Conservation (phyloP, 2,329 filamentous ascomycete species). For the Tolypocladium album region DNA sequence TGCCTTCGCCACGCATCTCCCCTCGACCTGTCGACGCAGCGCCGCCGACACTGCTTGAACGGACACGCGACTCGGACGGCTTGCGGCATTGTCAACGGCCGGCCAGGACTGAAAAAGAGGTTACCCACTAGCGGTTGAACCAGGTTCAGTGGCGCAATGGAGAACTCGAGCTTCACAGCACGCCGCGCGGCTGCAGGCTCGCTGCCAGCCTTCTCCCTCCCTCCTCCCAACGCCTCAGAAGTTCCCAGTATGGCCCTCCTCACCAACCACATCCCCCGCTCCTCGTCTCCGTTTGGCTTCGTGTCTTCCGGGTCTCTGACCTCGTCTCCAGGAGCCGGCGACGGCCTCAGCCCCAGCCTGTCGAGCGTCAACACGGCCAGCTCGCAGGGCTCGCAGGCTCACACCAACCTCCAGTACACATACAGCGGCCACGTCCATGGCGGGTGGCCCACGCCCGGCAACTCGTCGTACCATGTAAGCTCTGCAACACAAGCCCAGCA, state of each 20-base stretch:
- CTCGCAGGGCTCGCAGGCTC: slow-evolving; percentile 45
- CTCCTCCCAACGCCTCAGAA: slow-evolving; percentile 21
- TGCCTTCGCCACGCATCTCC: neutral
- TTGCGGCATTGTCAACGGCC: neutral
- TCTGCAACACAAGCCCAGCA: slow-evolving; percentile 24
- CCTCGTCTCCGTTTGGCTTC: slow-evolving; percentile 15
- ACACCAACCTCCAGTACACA: slow-evolving; percentile 32
- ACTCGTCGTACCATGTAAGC: slow-evolving; percentile 40
- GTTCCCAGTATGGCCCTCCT: slow-evolving; percentile 21
- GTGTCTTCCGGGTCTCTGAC: slow-evolving; percentile 19
- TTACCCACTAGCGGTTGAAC: neutral
- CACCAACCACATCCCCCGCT: slow-evolving; percentile 12
- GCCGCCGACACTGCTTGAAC: neutral
- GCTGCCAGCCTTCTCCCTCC: slow-evolving; percentile 23
- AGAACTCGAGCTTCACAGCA: slow-evolving; percentile 20
- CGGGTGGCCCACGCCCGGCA: slow-evolving; percentile 48
- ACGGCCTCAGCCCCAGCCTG: slow-evolving; percentile 51
- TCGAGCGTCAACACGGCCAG: slow-evolving; percentile 51
- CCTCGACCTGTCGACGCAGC: neutral
- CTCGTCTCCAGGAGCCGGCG: slow-evolving; percentile 38
- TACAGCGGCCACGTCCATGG: slow-evolving; percentile 43
- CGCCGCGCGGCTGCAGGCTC: slow-evolving; percentile 21
- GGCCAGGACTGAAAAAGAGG: neutral
- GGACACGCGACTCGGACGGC: neutral
- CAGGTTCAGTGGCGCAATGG: slow-evolving; percentile 11